These are phyloP conservation scores for Grigorovia jiainica DNA, from an alignment of 805 yeast species.

Conservation along the genomic window DNA sequence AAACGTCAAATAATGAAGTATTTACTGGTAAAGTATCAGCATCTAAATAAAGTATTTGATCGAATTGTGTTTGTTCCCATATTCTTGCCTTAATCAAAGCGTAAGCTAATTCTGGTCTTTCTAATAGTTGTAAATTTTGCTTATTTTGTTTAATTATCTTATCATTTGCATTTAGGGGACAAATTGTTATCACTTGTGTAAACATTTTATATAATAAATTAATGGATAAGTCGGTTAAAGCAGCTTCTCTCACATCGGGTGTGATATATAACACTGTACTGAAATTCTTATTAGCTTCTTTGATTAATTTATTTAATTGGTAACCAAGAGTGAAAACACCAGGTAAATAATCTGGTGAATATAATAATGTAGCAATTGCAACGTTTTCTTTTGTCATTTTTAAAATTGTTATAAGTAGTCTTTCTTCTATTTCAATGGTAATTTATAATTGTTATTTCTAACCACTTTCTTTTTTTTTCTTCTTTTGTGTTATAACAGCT, in stretches of 20 bases:
- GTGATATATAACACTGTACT: slow-evolving; percentile 15
- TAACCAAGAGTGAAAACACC: slow-evolving; percentile 47
- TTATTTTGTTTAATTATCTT: slow-evolving; percentile 12
- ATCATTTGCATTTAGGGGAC: slow-evolving; percentile 15
- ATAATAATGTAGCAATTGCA: slow-evolving; percentile 34
- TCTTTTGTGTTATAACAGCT: too few species aligned
- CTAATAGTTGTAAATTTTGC: slow-evolving; percentile 28
- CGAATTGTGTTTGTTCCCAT: slow-evolving; percentile 37
- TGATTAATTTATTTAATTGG: slow-evolving; percentile 23
- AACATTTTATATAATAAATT: slow-evolving; percentile 14
- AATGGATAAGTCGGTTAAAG: slow-evolving; percentile 11
- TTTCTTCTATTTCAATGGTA: not conserved
- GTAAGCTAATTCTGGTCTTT: slow-evolving; percentile 43
- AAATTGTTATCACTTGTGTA: slow-evolving; percentile 23
- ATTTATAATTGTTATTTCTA: not conserved
- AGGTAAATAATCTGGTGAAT: slow-evolving; percentile 43
- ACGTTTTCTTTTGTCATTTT: not conserved
- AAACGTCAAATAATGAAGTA: slow-evolving; percentile 15
- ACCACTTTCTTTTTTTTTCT: too few species aligned
- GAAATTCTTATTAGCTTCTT: slow-evolving; percentile 1
- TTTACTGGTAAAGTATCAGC: slow-evolving; percentile 48
- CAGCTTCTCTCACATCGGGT: slow-evolving; percentile 11
- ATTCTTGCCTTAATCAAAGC: slow-evolving; percentile 43
- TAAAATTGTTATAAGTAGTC: too few species aligned
- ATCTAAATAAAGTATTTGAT: slow-evolving; percentile 51